These are phyloP conservation scores for Plantago lanceolata DNA, from an alignment of 305 asterid species.

Conservation along the genomic window DNA sequence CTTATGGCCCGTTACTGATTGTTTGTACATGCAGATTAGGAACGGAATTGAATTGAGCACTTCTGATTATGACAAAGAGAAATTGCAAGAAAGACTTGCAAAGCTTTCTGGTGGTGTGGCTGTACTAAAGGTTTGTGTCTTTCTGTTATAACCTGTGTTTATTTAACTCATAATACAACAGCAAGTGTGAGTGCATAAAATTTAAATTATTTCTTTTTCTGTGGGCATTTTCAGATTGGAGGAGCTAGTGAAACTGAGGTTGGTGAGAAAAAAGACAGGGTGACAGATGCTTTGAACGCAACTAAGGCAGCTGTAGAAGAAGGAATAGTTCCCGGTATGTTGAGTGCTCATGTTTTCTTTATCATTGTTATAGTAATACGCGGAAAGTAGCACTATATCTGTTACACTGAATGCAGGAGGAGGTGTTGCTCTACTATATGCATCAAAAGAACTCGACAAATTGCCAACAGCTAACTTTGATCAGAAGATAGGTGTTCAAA, in stretches of 20 bases:
- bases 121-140: constrained; percentile 50
- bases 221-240: constrained; percentile 48
- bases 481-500: constrained; percentile 87
- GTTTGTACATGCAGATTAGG: constrained; percentile 47
- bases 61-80: constrained; percentile 90
- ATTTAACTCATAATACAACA: too few relatives aligned
- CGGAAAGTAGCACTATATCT: constrained; percentile 5
- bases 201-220: background rate
- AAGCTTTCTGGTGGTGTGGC: constrained; percentile 84
- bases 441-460: constrained; percentile 72
- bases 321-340: constrained; percentile 76
- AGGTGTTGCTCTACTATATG: constrained; percentile 83
- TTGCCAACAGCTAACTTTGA: constrained; percentile 77
- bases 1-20: background rate
- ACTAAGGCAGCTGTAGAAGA: constrained; percentile 92
- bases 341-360: background rate
- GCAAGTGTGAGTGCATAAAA: background rate
- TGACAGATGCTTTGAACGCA: constrained; percentile 87
- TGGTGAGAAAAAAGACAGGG: constrained; percentile 83
- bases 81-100: constrained; percentile 85
- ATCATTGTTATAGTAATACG: background rate
- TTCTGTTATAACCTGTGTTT: background rate
- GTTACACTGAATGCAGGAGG: constrained; percentile 44
- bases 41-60: constrained; percentile 68
- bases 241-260: constrained; percentile 93